These are phyloP conservation scores for Cystoisospora suis DNA, from an alignment of 169 alveolate genomes.

Conservation along the genomic window DNA sequence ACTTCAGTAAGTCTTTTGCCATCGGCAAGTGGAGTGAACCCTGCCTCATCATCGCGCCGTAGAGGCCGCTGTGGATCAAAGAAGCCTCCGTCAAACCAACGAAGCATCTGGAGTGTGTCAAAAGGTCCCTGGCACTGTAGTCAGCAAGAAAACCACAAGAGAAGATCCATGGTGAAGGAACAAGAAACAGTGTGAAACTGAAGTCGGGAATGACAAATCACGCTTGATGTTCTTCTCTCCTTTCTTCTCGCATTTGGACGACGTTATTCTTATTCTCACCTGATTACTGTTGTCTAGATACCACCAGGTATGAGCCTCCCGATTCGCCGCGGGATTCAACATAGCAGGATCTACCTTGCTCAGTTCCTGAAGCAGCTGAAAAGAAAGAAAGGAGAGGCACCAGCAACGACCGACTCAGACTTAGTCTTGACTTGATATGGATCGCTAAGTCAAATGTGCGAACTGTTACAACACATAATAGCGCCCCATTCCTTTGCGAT, in stretches of 20 bases:
- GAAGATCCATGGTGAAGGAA: background rate
- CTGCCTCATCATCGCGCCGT: conserved; percentile 55
- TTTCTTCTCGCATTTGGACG: background rate
- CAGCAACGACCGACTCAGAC: no score
- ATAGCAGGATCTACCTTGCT: conserved; percentile 29
- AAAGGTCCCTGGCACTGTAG: conserved; percentile 64
- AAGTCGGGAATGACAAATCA: no score
- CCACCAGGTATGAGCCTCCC: conserved; percentile 61
- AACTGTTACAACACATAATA: no score
- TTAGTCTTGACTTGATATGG: no score
- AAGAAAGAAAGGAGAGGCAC: background rate
- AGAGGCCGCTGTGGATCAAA: conserved; percentile 57
- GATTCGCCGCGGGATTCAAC: conserved; percentile 48
- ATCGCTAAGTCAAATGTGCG: no score
- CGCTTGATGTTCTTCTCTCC: no score
- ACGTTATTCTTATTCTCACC: background rate
- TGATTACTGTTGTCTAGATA: conserved; percentile 47
- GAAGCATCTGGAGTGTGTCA: conserved; percentile 47
- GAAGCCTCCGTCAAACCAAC: conserved; percentile 55
- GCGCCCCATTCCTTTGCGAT: no score
- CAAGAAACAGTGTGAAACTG: no score
- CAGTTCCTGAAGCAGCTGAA: conserved; percentile 49
- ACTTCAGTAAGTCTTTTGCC: conserved; percentile 28
- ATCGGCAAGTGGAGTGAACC: conserved; percentile 56
- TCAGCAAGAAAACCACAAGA: no score